Conservation (phyloP, 2,329 filamentous ascomycete species). For the Aureobasidium sp. region DNA sequence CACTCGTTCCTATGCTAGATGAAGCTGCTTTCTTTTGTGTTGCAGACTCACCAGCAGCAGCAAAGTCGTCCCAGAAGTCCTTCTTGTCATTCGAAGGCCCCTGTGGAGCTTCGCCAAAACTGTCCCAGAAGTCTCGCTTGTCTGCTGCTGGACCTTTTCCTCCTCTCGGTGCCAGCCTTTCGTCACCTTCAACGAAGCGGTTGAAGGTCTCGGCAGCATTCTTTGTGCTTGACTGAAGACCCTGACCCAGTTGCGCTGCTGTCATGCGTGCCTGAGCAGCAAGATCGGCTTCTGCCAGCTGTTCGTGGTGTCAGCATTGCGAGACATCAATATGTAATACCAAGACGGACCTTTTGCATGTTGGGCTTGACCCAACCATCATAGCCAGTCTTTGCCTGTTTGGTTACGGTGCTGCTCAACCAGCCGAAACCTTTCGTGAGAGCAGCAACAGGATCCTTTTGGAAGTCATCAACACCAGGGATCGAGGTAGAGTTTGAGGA, state of each 20-base stretch:
- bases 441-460: slow-evolving; percentile 82
- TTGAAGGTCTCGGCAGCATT: slow-evolving; percentile 73
- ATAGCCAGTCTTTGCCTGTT: slow-evolving; percentile 86
- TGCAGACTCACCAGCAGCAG: slow-evolving; percentile 29
- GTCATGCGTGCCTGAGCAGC: slow-evolving; percentile 54
- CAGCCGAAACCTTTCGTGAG: slow-evolving; percentile 90
- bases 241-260: slow-evolving; percentile 50
- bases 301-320: not conserved
- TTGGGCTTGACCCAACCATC: slow-evolving; percentile 89
- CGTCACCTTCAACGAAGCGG: slow-evolving; percentile 76
- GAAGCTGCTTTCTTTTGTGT: slow-evolving; percentile 32
- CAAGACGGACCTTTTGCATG: slow-evolving; percentile 59
- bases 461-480: slow-evolving; percentile 76
- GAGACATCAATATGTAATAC: not conserved
- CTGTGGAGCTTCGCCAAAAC: slow-evolving; percentile 63
- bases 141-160: slow-evolving; percentile 48
- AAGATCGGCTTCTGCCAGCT: slow-evolving; percentile 65
- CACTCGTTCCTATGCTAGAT: slow-evolving; percentile 56
- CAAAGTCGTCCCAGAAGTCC: slow-evolving; percentile 46
- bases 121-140: slow-evolving; percentile 86
- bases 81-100: slow-evolving; percentile 46
- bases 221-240: slow-evolving; percentile 58
- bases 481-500: slow-evolving; percentile 37
- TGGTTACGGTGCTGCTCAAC: slow-evolving; percentile 81
- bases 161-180: slow-evolving; percentile 39